Evolutionary conservation across 768 basidiomycete species (phyloP).

Genomic region (Pisolithus sp.): DNA sequence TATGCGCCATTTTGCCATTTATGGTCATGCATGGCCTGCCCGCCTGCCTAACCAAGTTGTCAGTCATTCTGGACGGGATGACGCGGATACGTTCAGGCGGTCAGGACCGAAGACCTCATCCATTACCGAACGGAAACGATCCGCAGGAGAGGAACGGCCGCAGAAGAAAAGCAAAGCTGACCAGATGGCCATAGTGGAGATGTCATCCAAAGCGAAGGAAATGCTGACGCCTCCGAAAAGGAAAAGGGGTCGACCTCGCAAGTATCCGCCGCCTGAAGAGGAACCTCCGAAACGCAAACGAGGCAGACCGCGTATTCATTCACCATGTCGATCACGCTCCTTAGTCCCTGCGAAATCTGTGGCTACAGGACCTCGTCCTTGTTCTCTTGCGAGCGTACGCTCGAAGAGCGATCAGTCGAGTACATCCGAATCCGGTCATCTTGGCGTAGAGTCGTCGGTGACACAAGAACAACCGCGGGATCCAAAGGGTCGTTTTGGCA

Average conservation of each 20-base stretch:
- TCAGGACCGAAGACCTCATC: conserved; percentile 46
- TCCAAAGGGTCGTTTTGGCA: conserved; percentile 61
- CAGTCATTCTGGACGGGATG: conserved; percentile 42
- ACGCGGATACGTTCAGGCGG: conserved; percentile 32
- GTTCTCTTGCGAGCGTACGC: conserved; percentile 17
- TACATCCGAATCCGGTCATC: conserved; percentile 17
- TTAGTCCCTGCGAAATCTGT: conserved; percentile 8
- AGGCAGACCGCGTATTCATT: conserved; percentile 29
- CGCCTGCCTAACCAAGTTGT: conserved; percentile 48
- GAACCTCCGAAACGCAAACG: conserved; percentile 28
- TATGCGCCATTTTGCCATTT: conserved; percentile 76
- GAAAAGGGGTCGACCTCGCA: conserved; percentile 31
- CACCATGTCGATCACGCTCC: conserved; percentile 10
- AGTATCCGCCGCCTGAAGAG: conserved; percentile 26
- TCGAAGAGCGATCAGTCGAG: conserved; percentile 17
- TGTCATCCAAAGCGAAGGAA: conserved; percentile 30
- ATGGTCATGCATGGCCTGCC: conserved; percentile 63
- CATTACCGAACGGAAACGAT: conserved; percentile 50
- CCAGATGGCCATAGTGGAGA: conserved; percentile 19
- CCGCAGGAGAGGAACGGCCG: conserved; percentile 36
- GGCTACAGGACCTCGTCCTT: conserved; percentile 6
- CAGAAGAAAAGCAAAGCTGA: conserved; percentile 48
- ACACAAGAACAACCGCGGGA: conserved; percentile 53
- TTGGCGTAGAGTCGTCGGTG: conserved; percentile 38
- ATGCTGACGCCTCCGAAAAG: conserved; percentile 26